These are phyloP conservation scores for Catunica adiposa DNA, from an alignment of 2,329 filamentous ascomycete genomes.

Conservation along the genomic window DNA sequence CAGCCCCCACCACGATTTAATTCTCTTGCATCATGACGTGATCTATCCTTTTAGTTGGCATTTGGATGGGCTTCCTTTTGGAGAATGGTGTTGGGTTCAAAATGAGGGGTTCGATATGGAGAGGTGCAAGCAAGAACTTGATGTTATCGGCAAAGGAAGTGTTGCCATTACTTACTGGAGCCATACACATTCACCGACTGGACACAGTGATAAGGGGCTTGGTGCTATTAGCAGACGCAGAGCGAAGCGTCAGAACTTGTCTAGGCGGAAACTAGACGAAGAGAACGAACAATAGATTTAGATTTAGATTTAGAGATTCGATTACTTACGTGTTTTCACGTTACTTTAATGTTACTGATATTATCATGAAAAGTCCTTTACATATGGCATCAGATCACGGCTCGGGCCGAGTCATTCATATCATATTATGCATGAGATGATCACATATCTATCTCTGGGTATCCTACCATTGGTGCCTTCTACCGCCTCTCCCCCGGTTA, in stretches of 20 bases:
- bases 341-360: not conserved
- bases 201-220: slow-evolving; percentile 5
- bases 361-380: not conserved
- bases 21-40: slow-evolving; percentile 16
- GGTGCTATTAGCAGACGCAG: not conserved
- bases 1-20: slow-evolving; percentile 13
- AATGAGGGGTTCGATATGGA: slow-evolving; percentile 14
- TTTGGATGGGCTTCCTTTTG: slow-evolving; percentile 11
- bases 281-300: not conserved
- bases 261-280: not conserved
- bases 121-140: slow-evolving; percentile 16
- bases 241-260: not conserved
- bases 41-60: slow-evolving; percentile 20
- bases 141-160: slow-evolving; percentile 16
- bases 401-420: not conserved
- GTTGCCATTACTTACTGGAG: slow-evolving; percentile 20
- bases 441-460: not conserved
- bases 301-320: no score
- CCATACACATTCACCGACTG: slow-evolving; percentile 17
- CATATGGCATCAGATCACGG: not conserved
- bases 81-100: slow-evolving; percentile 17
- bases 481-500: slow-evolving; percentile 10
- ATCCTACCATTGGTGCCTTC: slow-evolving; percentile 12
- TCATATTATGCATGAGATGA: not conserved
- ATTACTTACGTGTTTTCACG: no score